phyloP scores from a whole-genome alignment of 2,329 filamentous ascomycete species.

The Beauveria caledonica region DNA sequence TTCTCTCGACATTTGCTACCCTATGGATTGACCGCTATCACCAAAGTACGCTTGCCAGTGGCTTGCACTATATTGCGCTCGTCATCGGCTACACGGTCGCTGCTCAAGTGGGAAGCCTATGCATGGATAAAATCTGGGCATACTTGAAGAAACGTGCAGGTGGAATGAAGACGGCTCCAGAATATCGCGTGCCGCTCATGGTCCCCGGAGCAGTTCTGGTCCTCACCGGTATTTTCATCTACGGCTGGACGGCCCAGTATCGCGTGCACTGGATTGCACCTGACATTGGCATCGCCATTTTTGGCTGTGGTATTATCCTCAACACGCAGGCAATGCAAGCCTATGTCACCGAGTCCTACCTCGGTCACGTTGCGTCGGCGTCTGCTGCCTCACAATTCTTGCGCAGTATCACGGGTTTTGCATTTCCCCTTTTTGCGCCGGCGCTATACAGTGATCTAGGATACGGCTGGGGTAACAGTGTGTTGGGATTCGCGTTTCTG shows the following conservation, averaged over 20 bases:
- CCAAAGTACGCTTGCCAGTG: conserved; percentile 33
- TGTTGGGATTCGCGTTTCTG: conserved; percentile 3
- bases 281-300: conserved; percentile 47
- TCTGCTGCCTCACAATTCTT: conserved; percentile 15
- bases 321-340: conserved; percentile 45
- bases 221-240: conserved; percentile 27
- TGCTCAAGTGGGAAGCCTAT: conserved; percentile 25
- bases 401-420: conserved; percentile 16
- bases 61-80: conserved; percentile 44
- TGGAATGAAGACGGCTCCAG: conserved; percentile 24
- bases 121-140: conserved; percentile 31
- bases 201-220: conserved; percentile 38
- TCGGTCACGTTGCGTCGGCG: conserved; percentile 14
- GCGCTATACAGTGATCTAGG: conserved; percentile 14
- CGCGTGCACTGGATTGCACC: conserved; percentile 47
- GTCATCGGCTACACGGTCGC: conserved; percentile 34
- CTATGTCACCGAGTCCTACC: conserved; percentile 27
- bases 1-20: conserved; percentile 44
- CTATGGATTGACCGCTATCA: conserved; percentile 39
- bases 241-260: conserved; percentile 40
- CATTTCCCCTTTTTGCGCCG: conserved; percentile 18
- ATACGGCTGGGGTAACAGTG: conserved; percentile 15
- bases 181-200: conserved; percentile 46
- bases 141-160: conserved; percentile 11
- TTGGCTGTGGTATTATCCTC: conserved; percentile 44